Conservation (phyloP, 148 eudicot genomes). For the Amaranthus hypochondriacus region DNA sequence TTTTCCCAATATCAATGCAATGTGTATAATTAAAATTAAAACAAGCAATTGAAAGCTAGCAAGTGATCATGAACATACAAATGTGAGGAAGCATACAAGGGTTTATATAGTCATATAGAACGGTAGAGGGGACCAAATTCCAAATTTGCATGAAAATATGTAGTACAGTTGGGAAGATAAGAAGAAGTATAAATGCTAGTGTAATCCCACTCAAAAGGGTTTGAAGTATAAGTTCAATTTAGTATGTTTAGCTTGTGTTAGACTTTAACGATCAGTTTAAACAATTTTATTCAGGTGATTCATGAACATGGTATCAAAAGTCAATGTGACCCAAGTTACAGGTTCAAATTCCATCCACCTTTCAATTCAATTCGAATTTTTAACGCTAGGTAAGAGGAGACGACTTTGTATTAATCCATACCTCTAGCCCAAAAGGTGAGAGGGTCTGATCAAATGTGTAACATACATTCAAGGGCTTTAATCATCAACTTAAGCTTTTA, state of each 20-base stretch:
- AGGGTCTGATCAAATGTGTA: too few species aligned
- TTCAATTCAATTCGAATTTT: too few species aligned
- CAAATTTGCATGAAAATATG: constrained; percentile 15
- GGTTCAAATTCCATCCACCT: too few species aligned
- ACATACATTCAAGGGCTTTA: too few species aligned
- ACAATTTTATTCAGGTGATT: too few species aligned
- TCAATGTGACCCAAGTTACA: too few species aligned
- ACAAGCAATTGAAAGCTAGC: not conserved
- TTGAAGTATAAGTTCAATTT: not conserved
- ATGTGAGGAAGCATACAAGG: not conserved
- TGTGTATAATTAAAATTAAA: not conserved
- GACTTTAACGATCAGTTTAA: too few species aligned
- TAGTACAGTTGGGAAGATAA: constrained; percentile 9
- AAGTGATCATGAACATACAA: not conserved
- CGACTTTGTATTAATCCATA: too few species aligned
- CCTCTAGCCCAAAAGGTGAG: too few species aligned
- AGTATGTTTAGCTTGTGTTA: not conserved
- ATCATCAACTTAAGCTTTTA: too few species aligned
- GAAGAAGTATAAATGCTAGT: constrained; percentile 15
- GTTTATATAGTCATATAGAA: constrained; percentile 25
- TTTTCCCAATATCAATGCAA: not conserved
- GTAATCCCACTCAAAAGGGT: not conserved
- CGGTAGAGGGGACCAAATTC: not conserved
- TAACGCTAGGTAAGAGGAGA: too few species aligned
- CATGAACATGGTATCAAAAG: too few species aligned